Base-by-base conservation (phyloP, 257 asterid species). In the Knoxia roxburghii region DNA sequence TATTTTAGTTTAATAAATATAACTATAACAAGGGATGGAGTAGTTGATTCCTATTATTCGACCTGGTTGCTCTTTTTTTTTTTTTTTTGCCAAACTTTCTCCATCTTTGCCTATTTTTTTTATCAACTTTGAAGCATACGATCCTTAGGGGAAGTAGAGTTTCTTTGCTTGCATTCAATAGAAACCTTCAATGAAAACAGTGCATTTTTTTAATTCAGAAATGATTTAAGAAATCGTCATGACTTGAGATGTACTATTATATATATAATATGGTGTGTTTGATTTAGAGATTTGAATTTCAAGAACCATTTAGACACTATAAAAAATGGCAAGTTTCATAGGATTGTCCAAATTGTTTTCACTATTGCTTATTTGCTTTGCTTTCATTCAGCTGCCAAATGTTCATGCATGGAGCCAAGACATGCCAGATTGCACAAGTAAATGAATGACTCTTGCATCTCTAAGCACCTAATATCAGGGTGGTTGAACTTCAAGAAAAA, bases 371-470 rank as follows among this genome's bases (percentile, higher is more conserved):
- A 72, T 73, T 64, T 76, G 62, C 64, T 39, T 73, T 68, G 82
- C 75, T 75, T 39, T 76, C 65, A 74, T 81, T 65, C n/a, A 45
- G 51, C 72, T 75, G 43, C 76, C 79, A 41, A 59, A 65, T 54
- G 95, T 79, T 78, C 67, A 68, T 76, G 95, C 92, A 71, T 91
- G 98, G 98, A 87, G 98, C 79, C 89, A 87, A 80, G 95, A 89
- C 98, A 9, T 92, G 98, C 81, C 78, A 74, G 65, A 86, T 87
- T 71, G 98, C 96, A 39, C 96, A 89, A 92, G 96, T 91, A 85
- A 27, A 23, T 9, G 10, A 39, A 14, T 56, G 17, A 14, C 37
- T 1, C 37, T 24, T 57, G 55, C 39, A 52, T 59, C 32, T 60
- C 17, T n/a, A 24, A n/a, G 6, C 21, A 29, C 64, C 46, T 7